phyloP scores from a whole-genome alignment of 2,329 filamentous ascomycete genomes.

The Alternaria consortialis region DNA sequence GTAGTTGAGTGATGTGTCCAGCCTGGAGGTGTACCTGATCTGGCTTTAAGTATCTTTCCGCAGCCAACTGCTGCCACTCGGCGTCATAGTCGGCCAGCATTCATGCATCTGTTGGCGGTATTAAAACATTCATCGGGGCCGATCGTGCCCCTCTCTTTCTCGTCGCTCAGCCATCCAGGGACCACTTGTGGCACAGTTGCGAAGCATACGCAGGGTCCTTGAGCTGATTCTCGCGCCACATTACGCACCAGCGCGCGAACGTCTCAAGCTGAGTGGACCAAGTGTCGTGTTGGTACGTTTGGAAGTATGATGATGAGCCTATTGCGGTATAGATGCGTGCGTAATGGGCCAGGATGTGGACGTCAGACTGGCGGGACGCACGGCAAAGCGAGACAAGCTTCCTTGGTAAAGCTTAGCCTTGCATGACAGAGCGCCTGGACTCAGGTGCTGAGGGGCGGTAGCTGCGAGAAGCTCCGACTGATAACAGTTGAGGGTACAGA shows the following conservation, averaged over 20 bases:
- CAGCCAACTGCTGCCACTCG: conserved; percentile 7
- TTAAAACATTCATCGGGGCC: conserved; percentile 17
- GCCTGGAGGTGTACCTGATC: background rate
- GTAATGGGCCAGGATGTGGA: conserved; percentile 29
- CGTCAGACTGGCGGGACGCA: conserved; percentile 8
- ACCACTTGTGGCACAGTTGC: conserved; percentile 33
- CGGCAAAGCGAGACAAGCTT: conserved; percentile 30
- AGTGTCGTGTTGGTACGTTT: conserved; percentile 6
- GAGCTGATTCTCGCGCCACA: conserved; percentile 20
- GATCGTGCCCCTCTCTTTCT: conserved; percentile 35
- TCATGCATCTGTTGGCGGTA: conserved; percentile 4
- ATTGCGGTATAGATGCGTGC: conserved; percentile 36
- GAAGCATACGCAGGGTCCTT: conserved; percentile 13
- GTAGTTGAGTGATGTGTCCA: background rate
- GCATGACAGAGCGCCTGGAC: background rate
- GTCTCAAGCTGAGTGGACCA: conserved; percentile 26
- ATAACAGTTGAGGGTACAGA: background rate
- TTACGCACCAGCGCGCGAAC: conserved; percentile 23
- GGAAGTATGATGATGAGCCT: conserved; percentile 21
- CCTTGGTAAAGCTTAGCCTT: conserved; percentile 44
- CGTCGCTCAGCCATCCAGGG: conserved; percentile 31
- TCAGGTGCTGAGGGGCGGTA: background rate
- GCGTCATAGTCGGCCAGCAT: conserved; percentile 21
- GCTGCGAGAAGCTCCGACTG: background rate
- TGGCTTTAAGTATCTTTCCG: conserved; percentile 26